Evolutionary conservation across 2,329 filamentous ascomycete genomes (phyloP), one percentile per base, ranked within the genome.

Genomic region (Sclerotinia nivalis): DNA sequence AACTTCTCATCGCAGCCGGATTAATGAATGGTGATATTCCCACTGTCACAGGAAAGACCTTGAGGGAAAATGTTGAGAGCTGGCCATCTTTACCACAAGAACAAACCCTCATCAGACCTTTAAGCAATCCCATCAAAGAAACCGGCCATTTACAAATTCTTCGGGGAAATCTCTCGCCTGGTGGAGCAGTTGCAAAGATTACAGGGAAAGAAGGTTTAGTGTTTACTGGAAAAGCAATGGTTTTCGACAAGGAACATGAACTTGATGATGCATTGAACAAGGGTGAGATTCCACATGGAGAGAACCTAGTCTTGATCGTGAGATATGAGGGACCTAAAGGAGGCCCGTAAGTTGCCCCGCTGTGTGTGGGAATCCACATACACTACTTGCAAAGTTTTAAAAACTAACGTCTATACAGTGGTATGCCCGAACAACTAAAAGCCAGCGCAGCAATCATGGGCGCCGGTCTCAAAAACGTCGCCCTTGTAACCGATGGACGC

Each of bases 371-470:
- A 34, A 15, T 31, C 9, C 15, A 13, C 20, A 20, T 13, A 10
- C 4, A 3, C 22, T 15, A 0, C 34, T 40, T 37, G 37, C 15
- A 18, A 3, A 12, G 13, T 10, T 49, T 49, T 6, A 34, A 12
- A 15, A 25, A 18, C 50, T 69, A 18, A 69, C 37, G 15, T 45
- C 6, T 25, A 2, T 15, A 9, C n/a, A 69, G 67, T 50, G 95
- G 95, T 56, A 98, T 98, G 95, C 95, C 94, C 2, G 95, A 98
- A 81, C 93, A 97, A 81, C 86, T 98, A 58, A 93, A 91, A 79
- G 92, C 95, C 15, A 91, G 88, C 70, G 93, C 93, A 0, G 93
- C 94, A 25, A 92, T 98, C 74, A 97, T 97, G 91, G 95, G 95
- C 62, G 95, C 95, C 0, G 91, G 91, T 18, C 84, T 98, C 66